These are phyloP conservation scores for Quercus suber DNA, from an alignment of 306 rosid species.

Conservation along the genomic window DNA sequence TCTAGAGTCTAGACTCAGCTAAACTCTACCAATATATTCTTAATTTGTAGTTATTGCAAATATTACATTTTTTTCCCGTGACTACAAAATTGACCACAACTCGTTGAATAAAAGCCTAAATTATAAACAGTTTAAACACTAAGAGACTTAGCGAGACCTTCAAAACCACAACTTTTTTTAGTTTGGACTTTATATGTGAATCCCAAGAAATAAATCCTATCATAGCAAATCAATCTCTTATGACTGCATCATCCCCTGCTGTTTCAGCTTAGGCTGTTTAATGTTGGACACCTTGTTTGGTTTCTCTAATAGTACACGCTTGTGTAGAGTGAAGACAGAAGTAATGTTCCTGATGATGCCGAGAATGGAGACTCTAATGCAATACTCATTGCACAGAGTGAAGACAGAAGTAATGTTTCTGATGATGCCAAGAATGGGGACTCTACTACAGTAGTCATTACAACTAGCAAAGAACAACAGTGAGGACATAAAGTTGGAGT, in stretches of 20 bases:
- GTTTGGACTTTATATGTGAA: too few relatives aligned
- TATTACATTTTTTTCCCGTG: too few relatives aligned
- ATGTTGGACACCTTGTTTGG: not conserved
- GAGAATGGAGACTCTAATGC: not conserved
- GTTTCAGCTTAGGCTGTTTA: not conserved
- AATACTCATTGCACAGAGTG: not conserved
- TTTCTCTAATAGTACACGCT: not conserved
- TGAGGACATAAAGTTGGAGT: not conserved
- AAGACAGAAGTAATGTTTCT: slow-evolving; percentile 4
- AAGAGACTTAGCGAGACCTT: too few relatives aligned
- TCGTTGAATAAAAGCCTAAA: too few relatives aligned
- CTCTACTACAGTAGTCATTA: not conserved
- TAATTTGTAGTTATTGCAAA: too few relatives aligned
- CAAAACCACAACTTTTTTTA: too few relatives aligned
- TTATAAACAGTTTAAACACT: too few relatives aligned
- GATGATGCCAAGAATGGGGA: not conserved
- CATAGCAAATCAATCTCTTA: too few relatives aligned
- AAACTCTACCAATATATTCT: too few relatives aligned
- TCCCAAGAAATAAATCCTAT: too few relatives aligned
- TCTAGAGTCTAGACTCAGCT: too few relatives aligned
- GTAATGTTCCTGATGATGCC: slow-evolving; percentile 3
- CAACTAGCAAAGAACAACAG: not conserved
- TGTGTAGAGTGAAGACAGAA: slow-evolving; percentile 8
- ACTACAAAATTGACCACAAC: too few relatives aligned
- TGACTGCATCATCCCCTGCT: not conserved